A percentile compares a stretch with the other conserved stretches of the same genome.
These are phyloP conservation scores for Diaporthe eres DNA, from an alignment of 2,329 filamentous ascomycete species.

Conservation along the genomic window DNA sequence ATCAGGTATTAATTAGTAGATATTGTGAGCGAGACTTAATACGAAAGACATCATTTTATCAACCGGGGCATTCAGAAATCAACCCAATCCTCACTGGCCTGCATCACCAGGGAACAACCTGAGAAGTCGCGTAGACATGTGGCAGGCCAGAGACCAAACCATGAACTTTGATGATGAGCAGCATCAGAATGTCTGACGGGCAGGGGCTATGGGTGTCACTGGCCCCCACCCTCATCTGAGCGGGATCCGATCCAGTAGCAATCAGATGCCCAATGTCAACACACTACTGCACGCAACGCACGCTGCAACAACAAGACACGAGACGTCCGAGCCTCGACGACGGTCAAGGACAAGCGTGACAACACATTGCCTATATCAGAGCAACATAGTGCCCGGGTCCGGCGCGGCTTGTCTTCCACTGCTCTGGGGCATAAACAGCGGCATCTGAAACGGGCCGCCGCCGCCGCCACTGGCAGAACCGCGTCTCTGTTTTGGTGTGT, in stretches of 20 bases:
- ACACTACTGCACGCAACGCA: slow-evolving; percentile 15
- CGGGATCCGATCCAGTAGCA: slow-evolving; percentile 26
- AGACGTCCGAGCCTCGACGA: background rate
- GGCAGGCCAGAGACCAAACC: background rate
- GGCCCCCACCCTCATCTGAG: slow-evolving; percentile 30
- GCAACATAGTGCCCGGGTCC: background rate
- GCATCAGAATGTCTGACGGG: slow-evolving; percentile 30
- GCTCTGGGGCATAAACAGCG: slow-evolving; percentile 20
- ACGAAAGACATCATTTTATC: slow-evolving; percentile 17
- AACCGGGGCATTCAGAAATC: slow-evolving; percentile 2
- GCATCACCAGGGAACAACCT: slow-evolving; percentile 3
- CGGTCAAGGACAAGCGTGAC: background rate
- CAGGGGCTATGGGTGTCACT: slow-evolving; percentile 18
- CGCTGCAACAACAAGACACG: slow-evolving; percentile 20
- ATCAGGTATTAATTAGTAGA: background rate
- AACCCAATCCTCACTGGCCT: background rate
- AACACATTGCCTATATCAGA: slow-evolving; percentile 15
- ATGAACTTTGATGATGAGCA: slow-evolving; percentile 33
- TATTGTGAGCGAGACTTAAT: background rate
- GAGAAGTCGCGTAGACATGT: background rate
- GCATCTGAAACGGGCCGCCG: slow-evolving; percentile 28
- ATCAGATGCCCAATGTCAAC: slow-evolving; percentile 27
- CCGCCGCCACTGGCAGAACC: background rate
- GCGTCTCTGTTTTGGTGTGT: slow-evolving; percentile 30
- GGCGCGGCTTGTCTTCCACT: background rate